These are phyloP conservation scores for Platanthera guangdongensis DNA, from an alignment of 106 monocot species.

Conservation along the genomic window DNA sequence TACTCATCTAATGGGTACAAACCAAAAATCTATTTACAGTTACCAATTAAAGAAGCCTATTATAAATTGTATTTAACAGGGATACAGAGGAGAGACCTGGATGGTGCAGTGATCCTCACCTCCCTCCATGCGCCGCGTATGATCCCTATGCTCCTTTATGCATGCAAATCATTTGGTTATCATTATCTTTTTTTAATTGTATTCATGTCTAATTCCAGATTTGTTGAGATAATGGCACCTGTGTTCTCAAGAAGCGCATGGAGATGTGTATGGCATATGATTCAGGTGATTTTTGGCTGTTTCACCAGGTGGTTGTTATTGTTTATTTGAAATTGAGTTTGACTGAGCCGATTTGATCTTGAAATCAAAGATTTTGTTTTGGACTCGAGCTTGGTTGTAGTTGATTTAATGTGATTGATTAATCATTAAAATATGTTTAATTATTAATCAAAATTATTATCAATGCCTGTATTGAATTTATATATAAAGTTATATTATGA, in stretches of 20 bases:
- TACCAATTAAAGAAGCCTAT: neutral
- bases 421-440: neutral
- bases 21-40: too few species aligned
- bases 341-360: too few species aligned
- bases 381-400: neutral
- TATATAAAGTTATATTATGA: too few species aligned
- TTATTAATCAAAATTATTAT: too few species aligned
- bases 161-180: neutral
- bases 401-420: neutral
- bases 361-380: too few species aligned
- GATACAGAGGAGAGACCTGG: slow-evolving; percentile 33
- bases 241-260: slow-evolving; percentile 71
- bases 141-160: neutral
- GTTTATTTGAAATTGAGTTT: too few species aligned
- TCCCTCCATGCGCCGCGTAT: slow-evolving; percentile 60
- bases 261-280: slow-evolving; percentile 85
- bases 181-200: neutral
- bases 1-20: too few species aligned
- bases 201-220: slow-evolving; percentile 20
- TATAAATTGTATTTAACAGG: slow-evolving; percentile 18
- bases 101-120: slow-evolving; percentile 35
- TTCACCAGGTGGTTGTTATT: too few species aligned
- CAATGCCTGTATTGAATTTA: too few species aligned
- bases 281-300: slow-evolving; percentile 37
- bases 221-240: slow-evolving; percentile 74